Base-by-base conservation (phyloP, 1,284 basidiomycete genomes). In the Papiliotrema nemorosa region DNA sequence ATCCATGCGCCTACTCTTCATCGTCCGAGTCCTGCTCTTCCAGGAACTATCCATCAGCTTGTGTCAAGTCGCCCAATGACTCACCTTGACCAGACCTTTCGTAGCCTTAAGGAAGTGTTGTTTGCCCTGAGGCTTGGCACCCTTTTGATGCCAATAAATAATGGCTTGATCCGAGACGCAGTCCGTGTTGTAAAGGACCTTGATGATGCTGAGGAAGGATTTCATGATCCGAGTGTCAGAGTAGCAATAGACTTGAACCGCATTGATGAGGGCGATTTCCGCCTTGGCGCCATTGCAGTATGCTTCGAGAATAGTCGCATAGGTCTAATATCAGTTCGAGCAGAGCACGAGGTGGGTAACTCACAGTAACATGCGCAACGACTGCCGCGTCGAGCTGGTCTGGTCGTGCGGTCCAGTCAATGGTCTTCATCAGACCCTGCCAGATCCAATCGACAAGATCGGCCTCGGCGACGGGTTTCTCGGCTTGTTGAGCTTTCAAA, bases 111-210 rank as follows among this genome's bases (percentile, higher is more conserved):
- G 78, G 81, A 97, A 97, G 73, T 93, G 88, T 72, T 93, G 89
- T 72, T 87, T 86, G 47, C 92, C 93, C 72, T 96, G 88, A 1
- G 90, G 82, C 78, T 92, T 96, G 50, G 91, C 88, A 51, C 94
- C 93, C 77, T 97, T 97, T 76, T 88, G 85, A 76, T 90, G 81
- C 93, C 93, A 97, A 77, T 96, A 97, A 55, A 97, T 87, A 68
- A 97, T 93, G 55, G 93, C 92, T 72, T 92, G 87, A 69, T 93
- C 90, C 54, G 89, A 88, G 62, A 97, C 82, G 75, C 90, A 91
- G 68, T 97, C 93, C 66, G 87, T 85, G 75, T 92, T 93, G 78
- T 97, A 97, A 73, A 94, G 80, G 67, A 92, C 88, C 80, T 96
- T 96, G 62, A 97, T 81, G 72, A 97, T 85, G 67, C 91, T 88